Evolutionary conservation across 2,329 filamentous ascomycete species (phyloP).

Genomic region (Beauveria brongniartii): DNA sequence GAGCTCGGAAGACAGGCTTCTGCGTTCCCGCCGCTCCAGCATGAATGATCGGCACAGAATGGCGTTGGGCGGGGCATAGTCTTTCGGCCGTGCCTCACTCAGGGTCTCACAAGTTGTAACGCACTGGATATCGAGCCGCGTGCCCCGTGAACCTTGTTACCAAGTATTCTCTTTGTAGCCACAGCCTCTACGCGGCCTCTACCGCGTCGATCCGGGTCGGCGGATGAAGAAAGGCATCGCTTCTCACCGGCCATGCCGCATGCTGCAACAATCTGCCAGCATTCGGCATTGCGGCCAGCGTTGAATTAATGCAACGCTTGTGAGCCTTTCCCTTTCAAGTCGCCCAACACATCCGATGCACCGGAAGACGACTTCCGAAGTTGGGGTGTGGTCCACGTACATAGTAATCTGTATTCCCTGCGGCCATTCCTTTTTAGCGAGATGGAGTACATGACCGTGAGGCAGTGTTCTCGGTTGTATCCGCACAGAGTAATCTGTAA

Average conservation of each 20-base stretch:
- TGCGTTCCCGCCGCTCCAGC: neutral
- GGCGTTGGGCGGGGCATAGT: neutral
- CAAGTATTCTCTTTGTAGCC: neutral
- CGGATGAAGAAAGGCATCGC: neutral
- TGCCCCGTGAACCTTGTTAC: neutral
- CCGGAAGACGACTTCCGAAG: constrained; percentile 1
- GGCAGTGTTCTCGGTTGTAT: neutral
- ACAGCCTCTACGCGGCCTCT: neutral
- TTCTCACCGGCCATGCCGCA: neutral
- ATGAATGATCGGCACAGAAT: neutral
- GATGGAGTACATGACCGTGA: neutral
- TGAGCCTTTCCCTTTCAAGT: neutral
- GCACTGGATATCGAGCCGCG: neutral
- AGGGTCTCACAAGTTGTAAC: too few relatives aligned
- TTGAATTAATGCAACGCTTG: neutral
- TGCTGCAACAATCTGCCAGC: neutral
- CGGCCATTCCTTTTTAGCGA: neutral
- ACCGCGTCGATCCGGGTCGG: neutral
- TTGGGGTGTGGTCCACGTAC: neutral
- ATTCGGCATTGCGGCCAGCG: too few relatives aligned
- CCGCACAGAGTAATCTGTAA: too few relatives aligned
- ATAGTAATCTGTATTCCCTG: neutral
- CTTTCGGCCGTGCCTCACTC: neutral
- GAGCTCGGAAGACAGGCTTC: neutral
- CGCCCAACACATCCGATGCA: neutral